Base-by-base conservation (phyloP, 257 asterid species). In the Jaltomata sinuosa region DNA sequence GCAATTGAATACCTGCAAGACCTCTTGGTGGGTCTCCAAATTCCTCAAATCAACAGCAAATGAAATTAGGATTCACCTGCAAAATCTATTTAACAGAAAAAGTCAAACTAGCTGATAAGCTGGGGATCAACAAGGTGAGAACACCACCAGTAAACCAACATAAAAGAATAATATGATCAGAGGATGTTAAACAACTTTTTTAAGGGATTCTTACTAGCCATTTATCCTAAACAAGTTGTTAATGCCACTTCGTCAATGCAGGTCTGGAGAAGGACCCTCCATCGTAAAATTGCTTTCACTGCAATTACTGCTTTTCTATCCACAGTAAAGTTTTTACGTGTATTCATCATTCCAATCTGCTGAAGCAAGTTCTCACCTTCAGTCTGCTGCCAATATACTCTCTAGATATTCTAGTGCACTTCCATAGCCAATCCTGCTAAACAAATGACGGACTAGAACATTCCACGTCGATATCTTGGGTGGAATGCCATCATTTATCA, bases 391-490 rank as follows among this genome's bases (percentile, higher is more conserved):
- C 86, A 94, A 81, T 45, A 92, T 80, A 84, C 29, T 84, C 83
- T 91, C 80, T 81, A 94, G 64, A 85, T 25, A 82, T 54, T 90
- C 86, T 83, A 88, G 82, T 49, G 90, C 87, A 31, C 85, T 85
- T n/a, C 42, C 72, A 81, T 55, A 86, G 72, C 97, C 94, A 77
- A 87, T 83, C 88, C 83, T 90, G 89, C 92, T 83, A 79, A 92
- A 80, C 87, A 93, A 90, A 82, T 82, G 81, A 57, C 98, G 90
- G 49, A 96, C 95, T 59, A 96, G 84, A 86, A 87, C 87, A 87
- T 84, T 92, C 99, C 99, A 94, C 36, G 89, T 34, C 8, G 97
- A 92, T 83, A 80, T 16, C 83, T 86, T 85, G 16, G 99, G 99
- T 45, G 64, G 53, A 65, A 96, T 87, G 18, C 98, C 97, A 40